Conservation (phyloP, 345 rosid species). For the Ceriops tagal region DNA sequence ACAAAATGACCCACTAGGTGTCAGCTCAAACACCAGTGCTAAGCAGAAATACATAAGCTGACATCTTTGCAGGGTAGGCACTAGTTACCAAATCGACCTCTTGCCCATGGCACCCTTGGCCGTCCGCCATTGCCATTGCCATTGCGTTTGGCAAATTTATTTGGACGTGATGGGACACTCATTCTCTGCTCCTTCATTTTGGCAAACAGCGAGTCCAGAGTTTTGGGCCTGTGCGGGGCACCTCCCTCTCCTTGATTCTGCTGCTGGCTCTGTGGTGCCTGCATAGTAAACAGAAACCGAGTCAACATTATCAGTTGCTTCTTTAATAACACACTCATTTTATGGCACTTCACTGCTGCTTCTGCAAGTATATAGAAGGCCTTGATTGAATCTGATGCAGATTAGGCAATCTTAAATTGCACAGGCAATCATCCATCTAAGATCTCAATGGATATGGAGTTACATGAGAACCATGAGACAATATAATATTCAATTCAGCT, state of each 20-base stretch:
- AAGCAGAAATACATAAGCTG: not conserved
- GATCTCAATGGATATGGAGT: too few species aligned
- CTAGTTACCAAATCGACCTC: slow-evolving; percentile 52
- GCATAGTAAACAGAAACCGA: not conserved
- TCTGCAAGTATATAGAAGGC: too few species aligned
- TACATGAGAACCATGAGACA: not conserved
- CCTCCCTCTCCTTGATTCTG: slow-evolving; percentile 33
- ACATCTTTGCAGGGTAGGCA: not conserved
- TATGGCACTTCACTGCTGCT: too few species aligned
- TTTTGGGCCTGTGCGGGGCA: slow-evolving; percentile 55
- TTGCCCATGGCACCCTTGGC: slow-evolving; percentile 50
- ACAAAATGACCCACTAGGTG: not conserved
- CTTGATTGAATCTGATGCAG: too few species aligned
- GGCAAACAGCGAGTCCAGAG: slow-evolving; percentile 85
- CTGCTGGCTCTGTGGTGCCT: slow-evolving; percentile 18
- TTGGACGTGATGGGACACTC: slow-evolving; percentile 28
- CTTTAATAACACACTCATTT: too few species aligned
- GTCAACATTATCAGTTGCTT: not conserved
- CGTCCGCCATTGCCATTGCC: slow-evolving; percentile 13
- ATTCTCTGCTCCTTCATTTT: slow-evolving; percentile 81
- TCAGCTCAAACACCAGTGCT: not conserved
- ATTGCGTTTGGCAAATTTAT: slow-evolving; percentile 27
- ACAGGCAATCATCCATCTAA: too few species aligned
- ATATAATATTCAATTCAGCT: not conserved
- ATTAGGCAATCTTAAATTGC: too few species aligned